A percentile compares a stretch with the other conserved stretches of the same genome.
phyloP scores from a whole-genome alignment of 1,284 basidiomycete genomes.

The Marasmius tenuissimus region DNA sequence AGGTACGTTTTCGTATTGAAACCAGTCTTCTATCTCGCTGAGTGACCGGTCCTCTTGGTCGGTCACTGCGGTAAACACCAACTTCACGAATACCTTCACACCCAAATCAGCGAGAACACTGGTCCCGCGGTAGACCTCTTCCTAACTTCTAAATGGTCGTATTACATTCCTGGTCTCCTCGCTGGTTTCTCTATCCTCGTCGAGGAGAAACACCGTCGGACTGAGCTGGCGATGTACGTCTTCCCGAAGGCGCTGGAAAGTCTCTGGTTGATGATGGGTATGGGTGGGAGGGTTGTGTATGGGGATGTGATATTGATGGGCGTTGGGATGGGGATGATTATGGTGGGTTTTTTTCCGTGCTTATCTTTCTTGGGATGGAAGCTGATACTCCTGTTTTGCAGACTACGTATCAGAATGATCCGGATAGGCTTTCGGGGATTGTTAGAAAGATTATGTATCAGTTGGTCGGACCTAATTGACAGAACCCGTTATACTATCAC shows the following conservation, averaged over 20 bases:
- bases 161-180: neutral
- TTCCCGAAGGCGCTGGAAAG: neutral
- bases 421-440: constrained; percentile 85
- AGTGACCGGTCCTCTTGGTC: neutral
- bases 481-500: neutral
- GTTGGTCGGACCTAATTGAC: constrained; percentile 83
- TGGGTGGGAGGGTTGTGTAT: neutral
- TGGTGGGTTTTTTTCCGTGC: constrained; percentile 53
- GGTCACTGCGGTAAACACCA: neutral
- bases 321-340: constrained; percentile 88
- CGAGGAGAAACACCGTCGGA: neutral
- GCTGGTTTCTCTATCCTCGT: neutral
- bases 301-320: constrained; percentile 50
- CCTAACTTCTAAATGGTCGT: neutral
- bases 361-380: neutral
- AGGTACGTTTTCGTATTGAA: neutral
- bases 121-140: neutral
- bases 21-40: neutral
- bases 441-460: constrained; percentile 90
- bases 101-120: neutral
- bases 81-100: neutral
- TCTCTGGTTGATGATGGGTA: neutral
- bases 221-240: neutral
- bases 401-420: constrained; percentile 68
- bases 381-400: neutral